Base-by-base conservation (phyloP, 1,284 basidiomycete species). In the Moesziomyces aphidis region DNA sequence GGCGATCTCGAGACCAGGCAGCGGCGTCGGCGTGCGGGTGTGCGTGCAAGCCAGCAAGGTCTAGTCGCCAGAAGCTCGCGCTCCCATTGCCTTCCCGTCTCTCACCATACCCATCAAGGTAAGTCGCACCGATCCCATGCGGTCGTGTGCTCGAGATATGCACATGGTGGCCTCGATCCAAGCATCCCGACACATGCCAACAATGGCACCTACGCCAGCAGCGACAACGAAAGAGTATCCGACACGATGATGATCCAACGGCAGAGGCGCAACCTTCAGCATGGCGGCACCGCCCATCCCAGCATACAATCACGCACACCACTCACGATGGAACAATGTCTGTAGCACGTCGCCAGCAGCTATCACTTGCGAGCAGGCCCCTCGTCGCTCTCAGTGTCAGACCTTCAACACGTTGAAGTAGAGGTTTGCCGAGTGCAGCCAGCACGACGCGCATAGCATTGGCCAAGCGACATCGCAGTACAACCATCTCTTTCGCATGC, bases 51-150 rank as follows among this genome's bases (percentile, higher is more conserved):
- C n/a, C 49, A 34, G 52, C 53, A 50, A 55, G 24, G 55, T 68
- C 66, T 56, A 63, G 42, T 60, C 47, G 51, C 52, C 45, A 43
- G 50, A 45, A 45, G 52, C 34, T 31, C 36, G 34, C 36, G 54
- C 26, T 59, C 53, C 48, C 52, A 23, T 48, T 61, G 58, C 54
- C 56, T 62, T 64, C 62, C 24, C 22, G 49, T 47, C 43, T 34
- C 58, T 69, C 65, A 68, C 60, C 65, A 66, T 59, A 65, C 52
- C 55, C 72, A 70, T 66, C 72, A 74, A 74, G 72, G 72, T 74
- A 74, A 74, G 72, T 74, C 52, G 57, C 65, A 61, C 71, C 61
- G 61, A 44, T 64, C 54, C 70, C 56, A 53, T 67, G 57, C 63
- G 62, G 48, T 66, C 55, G 59, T 44, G 63, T 66, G 63, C 64